Base-by-base conservation (phyloP, 495 filamentous ascomycete species). In the Annulohypoxylon moriforme region DNA sequence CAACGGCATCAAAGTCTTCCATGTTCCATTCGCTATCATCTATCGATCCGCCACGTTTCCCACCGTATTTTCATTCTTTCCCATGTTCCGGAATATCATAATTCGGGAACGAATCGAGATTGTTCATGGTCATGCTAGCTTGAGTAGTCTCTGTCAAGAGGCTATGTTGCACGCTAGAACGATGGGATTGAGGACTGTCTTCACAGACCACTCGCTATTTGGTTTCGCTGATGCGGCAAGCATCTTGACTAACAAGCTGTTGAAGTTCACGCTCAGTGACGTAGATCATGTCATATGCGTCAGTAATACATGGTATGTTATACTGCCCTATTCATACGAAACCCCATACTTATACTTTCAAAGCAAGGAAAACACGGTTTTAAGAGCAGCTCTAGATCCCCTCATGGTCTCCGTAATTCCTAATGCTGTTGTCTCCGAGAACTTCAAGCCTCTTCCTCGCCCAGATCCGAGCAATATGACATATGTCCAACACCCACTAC, bases 231-330 rank as follows among this genome's bases (percentile, higher is more conserved):
- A 98, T 80, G 94, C 96, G 6, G 96, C 88, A 1, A 98, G 95
- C 66, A 99, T 99, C 60, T 82, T 99, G 27, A 94, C 96, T 9
- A 99, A 99, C 77, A 99, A 99, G 79, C 81, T 99, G 33, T 85
- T 99, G 33, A 99, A 99, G 76, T 99, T 99, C 75, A 94, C 89
- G 0, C 74, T 99, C 69, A 98, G 96, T 75, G 96, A 99, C 77
- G 94, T 99, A 10, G 96, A 97, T 73, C 96, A 99, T 87, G 94
- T 96, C 36, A 96, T 99, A 60, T 98, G 96, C 70, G 96, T 99
- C 71, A 96, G 93, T 75, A 94, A 99, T 85, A 99, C 96, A 60
- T 98, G 95, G 94, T 96, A 84, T 55, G 85, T 72, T 44, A 22
- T 24, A 1, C 40, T 22, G 46, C 10, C 52, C 18, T 47, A 50